Percentiles rank a stretch among this genome's conserved stretches.
phyloP scores from a whole-genome alignment of 306 rosid species.

The Cicer judaicum region DNA sequence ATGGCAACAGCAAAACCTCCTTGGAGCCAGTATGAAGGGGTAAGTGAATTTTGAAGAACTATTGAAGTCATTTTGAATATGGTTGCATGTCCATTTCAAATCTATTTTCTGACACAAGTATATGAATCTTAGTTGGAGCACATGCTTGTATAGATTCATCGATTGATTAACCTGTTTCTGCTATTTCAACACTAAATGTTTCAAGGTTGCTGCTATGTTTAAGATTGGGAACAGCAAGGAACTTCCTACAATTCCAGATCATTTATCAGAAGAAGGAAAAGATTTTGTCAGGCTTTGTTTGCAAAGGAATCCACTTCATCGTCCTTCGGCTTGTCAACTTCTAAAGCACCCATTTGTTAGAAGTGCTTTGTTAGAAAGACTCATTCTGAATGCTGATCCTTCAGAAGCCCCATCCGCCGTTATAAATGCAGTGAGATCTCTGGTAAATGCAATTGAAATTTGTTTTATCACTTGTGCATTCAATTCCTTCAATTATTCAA shows the following conservation, averaged over 20 bases:
- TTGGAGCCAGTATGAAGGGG: conserved; percentile 98
- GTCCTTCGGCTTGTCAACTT: conserved; percentile 79
- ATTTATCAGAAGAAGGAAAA: conserved; percentile 86
- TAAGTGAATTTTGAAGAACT: conserved; percentile 47
- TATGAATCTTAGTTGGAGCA: conserved; percentile 44
- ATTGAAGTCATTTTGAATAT: conserved; percentile 28
- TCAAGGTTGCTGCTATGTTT: conserved; percentile 93
- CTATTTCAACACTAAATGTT: conserved; percentile 33
- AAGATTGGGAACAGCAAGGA: conserved; percentile 86
- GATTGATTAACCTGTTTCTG: conserved; percentile 45
- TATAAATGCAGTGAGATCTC: conserved; percentile 59
- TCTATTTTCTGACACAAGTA: conserved; percentile 30
- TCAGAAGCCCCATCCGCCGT: conserved; percentile 52
- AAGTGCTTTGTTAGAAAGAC: conserved; percentile 70
- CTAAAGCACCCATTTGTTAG: conserved; percentile 91
- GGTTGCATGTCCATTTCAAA: conserved; percentile 45
- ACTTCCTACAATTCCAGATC: conserved; percentile 78
- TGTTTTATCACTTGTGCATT: conserved; percentile 5
- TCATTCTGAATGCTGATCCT: conserved; percentile 44
- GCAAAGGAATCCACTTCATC: conserved; percentile 72
- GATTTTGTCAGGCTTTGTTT: conserved; percentile 79
- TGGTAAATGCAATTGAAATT: conserved; percentile 52
- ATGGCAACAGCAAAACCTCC: conserved; percentile 97
- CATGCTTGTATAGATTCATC: conserved; percentile 40
- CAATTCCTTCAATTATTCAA: conserved; percentile 16